Conservation (phyloP, 1,284 basidiomycete genomes). For the Trichosporon sp. region DNA sequence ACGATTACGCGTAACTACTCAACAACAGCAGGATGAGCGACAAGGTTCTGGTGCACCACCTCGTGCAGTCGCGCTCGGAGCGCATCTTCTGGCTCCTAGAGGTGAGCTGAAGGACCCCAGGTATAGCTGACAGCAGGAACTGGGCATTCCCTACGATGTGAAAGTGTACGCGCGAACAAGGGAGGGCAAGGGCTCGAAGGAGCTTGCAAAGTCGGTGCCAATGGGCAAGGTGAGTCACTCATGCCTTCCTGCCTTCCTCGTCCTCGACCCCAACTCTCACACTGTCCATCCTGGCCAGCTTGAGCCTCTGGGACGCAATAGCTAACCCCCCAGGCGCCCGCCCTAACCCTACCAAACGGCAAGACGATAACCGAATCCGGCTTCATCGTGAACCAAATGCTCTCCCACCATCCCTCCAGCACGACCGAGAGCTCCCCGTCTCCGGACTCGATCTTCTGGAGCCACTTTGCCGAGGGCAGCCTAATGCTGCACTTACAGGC, state of each 20-base stretch:
- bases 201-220: conserved; percentile 16
- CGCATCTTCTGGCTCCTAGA: conserved; percentile 29
- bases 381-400: conserved; percentile 30
- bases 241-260: not conserved
- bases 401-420: conserved; percentile 4
- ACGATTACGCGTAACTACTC: not conserved
- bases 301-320: too few species aligned
- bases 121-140: conserved; percentile 19
- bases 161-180: conserved; percentile 31
- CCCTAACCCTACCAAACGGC: conserved; percentile 27
- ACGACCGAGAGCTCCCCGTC: conserved; percentile 21
- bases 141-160: conserved; percentile 33
- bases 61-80: conserved; percentile 37
- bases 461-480: conserved; percentile 36
- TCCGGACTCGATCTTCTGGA: conserved; percentile 30
- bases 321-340: conserved; percentile 24
- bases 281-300: too few species aligned
- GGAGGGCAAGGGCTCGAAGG: conserved; percentile 2
- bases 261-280: too few species aligned
- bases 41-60: conserved; percentile 39
- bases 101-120: conserved; percentile 20
- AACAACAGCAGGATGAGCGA: not conserved
- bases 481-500: conserved; percentile 34
- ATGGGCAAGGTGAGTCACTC: conserved; percentile 28
- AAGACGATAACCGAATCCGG: conserved; percentile 32